These are phyloP conservation scores for Colletotrichum liriopes DNA, from an alignment of 2,329 filamentous ascomycete genomes.

Conservation along the genomic window DNA sequence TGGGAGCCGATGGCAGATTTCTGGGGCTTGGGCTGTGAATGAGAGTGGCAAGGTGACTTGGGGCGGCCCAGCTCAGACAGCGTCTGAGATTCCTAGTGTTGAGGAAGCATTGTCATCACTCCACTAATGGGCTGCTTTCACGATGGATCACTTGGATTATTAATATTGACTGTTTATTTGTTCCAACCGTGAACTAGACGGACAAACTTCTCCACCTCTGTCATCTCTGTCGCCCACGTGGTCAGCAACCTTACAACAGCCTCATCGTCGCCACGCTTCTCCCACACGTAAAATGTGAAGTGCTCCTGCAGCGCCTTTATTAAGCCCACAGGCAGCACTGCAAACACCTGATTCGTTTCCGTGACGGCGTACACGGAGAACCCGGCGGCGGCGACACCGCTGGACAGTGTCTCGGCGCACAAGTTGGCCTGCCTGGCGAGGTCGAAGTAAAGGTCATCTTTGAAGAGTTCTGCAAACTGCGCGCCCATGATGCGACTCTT, in stretches of 20 bases:
- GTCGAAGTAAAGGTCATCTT: conserved; percentile 61
- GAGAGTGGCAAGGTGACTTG: conserved; percentile 12
- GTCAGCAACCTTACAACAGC: conserved; percentile 63
- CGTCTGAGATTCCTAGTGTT: conserved; percentile 33
- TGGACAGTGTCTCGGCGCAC: conserved; percentile 61
- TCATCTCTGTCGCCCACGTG: conserved; percentile 64
- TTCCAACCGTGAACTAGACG: conserved; percentile 45
- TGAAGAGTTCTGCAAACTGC: conserved; percentile 66
- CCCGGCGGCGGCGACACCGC: conserved; percentile 58
- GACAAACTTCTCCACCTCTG: conserved; percentile 58
- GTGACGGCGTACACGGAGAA: conserved; percentile 60
- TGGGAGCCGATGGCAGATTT: conserved; percentile 78
- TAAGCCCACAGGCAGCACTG: conserved; percentile 56
- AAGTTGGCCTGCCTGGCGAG: conserved; percentile 61
- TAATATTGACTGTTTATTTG: neutral
- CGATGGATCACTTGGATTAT: neutral
- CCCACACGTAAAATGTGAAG: conserved; percentile 66
- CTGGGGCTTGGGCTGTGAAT: conserved; percentile 72
- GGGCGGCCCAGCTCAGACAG: conserved; percentile 17
- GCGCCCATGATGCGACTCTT: conserved; percentile 65
- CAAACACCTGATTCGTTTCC: conserved; percentile 68
- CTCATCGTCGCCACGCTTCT: conserved; percentile 56
- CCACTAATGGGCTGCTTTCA: neutral
- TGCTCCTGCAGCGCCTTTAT: conserved; percentile 58
- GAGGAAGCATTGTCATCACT: neutral